Conservation (phyloP, 768 basidiomycete genomes). For the Kwoniella newhampshirensis region DNA sequence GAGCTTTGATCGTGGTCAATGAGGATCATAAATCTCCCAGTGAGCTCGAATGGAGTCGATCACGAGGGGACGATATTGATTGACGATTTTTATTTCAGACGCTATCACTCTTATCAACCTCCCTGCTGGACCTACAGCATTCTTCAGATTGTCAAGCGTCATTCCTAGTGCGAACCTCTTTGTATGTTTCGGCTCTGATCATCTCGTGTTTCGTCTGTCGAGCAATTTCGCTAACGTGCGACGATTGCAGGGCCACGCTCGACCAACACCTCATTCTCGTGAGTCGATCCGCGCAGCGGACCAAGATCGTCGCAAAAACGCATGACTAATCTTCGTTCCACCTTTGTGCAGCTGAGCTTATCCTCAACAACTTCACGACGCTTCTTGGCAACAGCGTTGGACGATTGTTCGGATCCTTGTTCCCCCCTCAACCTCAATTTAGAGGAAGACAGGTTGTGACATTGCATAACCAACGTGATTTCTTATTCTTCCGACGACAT, state of each 20-base stretch:
- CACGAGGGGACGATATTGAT: background rate
- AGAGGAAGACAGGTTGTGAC: constrained; percentile 96
- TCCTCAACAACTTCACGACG: constrained; percentile 91
- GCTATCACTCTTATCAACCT: constrained; percentile 88
- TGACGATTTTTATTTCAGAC: constrained; percentile 58
- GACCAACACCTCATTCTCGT: constrained; percentile 82
- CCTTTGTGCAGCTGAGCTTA: constrained; percentile 67
- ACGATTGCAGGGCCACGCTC: constrained; percentile 79
- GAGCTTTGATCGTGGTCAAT: constrained; percentile 86
- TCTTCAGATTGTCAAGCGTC: constrained; percentile 89
- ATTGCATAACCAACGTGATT: constrained; percentile 95
- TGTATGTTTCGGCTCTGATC: constrained; percentile 55
- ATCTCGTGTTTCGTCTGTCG: too few species aligned
- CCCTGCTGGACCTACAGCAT: constrained; percentile 88
- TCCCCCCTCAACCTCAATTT: constrained; percentile 92
- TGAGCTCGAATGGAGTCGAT: too few species aligned
- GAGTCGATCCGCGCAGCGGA: constrained; percentile 22
- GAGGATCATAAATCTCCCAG: constrained; percentile 94
- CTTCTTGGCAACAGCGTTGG: constrained; percentile 90
- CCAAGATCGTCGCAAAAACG: background rate
- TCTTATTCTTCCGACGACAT: constrained; percentile 94
- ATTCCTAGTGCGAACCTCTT: constrained; percentile 82
- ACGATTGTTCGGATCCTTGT: constrained; percentile 91
- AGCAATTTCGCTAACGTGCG: too few species aligned
- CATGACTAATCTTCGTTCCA: background rate